A percentile compares a stretch with the other conserved stretches of the same genome.
phyloP scores from a whole-genome alignment of 805 yeast species.

The Ascoidea tarda region DNA sequence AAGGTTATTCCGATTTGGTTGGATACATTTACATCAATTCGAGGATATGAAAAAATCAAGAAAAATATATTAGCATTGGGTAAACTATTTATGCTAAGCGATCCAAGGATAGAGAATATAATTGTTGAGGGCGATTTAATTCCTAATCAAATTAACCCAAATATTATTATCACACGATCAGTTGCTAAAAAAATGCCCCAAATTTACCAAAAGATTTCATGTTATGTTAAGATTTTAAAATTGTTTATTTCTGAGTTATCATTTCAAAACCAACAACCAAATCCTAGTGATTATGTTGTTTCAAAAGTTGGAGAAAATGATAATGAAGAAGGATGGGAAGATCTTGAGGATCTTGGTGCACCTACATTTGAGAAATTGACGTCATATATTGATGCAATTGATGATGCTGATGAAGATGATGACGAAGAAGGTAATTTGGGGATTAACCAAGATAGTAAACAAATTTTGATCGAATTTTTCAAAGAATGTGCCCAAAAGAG shows the following conservation, averaged over 20 bases:
- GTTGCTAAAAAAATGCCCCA: slow-evolving; percentile 58
- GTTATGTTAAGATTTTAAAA: slow-evolving; percentile 59
- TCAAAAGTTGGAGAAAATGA: slow-evolving; percentile 7
- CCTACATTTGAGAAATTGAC: slow-evolving; percentile 50
- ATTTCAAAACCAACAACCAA: slow-evolving; percentile 43
- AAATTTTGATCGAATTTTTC: slow-evolving; percentile 29
- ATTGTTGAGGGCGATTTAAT: slow-evolving; percentile 68
- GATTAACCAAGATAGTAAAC: slow-evolving; percentile 17
- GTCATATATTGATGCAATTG: slow-evolving; percentile 28
- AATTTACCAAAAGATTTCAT: slow-evolving; percentile 49
- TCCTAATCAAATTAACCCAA: slow-evolving; percentile 33
- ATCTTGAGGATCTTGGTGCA: slow-evolving; percentile 50
- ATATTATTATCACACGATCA: slow-evolving; percentile 73
- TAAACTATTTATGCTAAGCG: slow-evolving; percentile 45
- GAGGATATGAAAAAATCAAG: slow-evolving; percentile 58
- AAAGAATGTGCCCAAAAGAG: slow-evolving; percentile 28
- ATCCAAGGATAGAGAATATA: slow-evolving; percentile 33
- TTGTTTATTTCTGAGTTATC: slow-evolving; percentile 55
- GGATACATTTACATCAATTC: slow-evolving; percentile 58
- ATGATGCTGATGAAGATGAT: slow-evolving; percentile 9
- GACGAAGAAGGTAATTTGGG: slow-evolving; percentile 16
- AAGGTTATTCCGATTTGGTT: slow-evolving; percentile 71
- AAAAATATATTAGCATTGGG: slow-evolving; percentile 57
- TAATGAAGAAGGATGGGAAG: slow-evolving; percentile 58
- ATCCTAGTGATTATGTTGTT: slow-evolving; percentile 20